Percentiles rank a stretch among this genome's conserved stretches.
Evolutionary conservation across 306 rosid species (phyloP).

Genomic region (Malus domestica): ASM211411v1 NC_041799.1:31515501-31516000

Average conservation of each 20-base stretch:
- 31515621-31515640: background rate
- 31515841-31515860: background rate
- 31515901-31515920: conserved; percentile 23
- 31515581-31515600: background rate
- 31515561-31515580: background rate
- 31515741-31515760: background rate
- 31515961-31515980: background rate
- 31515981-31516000: background rate
- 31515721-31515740: background rate
- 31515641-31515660: background rate
- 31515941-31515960: background rate
- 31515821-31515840: background rate
- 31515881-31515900: conserved; percentile 49
- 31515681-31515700: background rate
- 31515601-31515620: background rate
- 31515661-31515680: background rate
- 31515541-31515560: background rate
- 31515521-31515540: background rate
- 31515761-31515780: background rate
- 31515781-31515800: background rate
- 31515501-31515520: background rate
- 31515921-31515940: background rate
- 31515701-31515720: background rate
- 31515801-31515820: background rate
- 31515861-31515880: conserved; percentile 40